Base-by-base conservation (phyloP, 495 filamentous ascomycete genomes). In the Glarea lozoyensis region DNA sequence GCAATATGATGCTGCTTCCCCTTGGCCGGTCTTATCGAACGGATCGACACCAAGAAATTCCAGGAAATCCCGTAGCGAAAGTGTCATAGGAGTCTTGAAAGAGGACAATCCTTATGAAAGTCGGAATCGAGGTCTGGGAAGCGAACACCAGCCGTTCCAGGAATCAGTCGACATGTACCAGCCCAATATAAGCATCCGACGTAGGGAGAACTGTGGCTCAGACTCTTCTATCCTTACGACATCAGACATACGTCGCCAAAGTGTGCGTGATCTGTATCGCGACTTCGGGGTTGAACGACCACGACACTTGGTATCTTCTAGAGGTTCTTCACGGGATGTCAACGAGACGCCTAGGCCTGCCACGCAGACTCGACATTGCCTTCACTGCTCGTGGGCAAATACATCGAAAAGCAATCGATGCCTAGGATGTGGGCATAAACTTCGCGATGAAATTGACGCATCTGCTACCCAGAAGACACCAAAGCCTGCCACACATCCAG, bases 231-330 rank as follows among this genome's bases (percentile, higher is more conserved):
- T 20, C 10, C 29, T 31, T 11, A 48, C 46, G 18, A 54, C 39
- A 1, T 51, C 56, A n/a, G 37, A 43, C 3, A 47, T 40, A 10
- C 45, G 50, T 21, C 49, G 53, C 3, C 40, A 54, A 42, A 53
- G 45, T 39, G 56, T 53, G 17, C 25, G 45, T 13, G 56, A 59
- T 27, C 36, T 59, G 5, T 55, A 53, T 24, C 29, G 47, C 12
- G 25, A 54, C 23, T 54, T 52, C 42, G 56, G 56, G 10, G 47
- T 56, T 18, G 40, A 50, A 13, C 37, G 42, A 31, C 56, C 56
- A 10, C 37, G 37, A 9, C 47, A 50, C 3, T 39, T 55, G 25
- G 41, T 42, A 0, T 57, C 50, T 21, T 45, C 48, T 10, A 36
- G 29, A 10, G 23, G 48, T 4, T 7, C 16, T 3, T 40, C 51